phyloP scores from a whole-genome alignment of 108 stramenopile genomes.

The Nitzschia sp. region DNA sequence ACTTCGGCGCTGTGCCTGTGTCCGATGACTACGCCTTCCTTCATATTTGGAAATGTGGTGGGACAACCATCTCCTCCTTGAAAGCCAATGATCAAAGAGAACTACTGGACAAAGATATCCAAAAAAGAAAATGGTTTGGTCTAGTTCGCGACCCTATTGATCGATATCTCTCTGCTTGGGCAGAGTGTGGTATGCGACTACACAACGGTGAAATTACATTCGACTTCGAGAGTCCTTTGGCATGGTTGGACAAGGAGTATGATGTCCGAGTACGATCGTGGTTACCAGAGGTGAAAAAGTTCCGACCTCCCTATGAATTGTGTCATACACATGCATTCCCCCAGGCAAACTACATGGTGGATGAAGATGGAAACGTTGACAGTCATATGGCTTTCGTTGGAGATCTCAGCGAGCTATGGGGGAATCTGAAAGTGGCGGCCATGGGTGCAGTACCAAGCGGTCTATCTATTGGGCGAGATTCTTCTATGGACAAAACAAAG shows the following conservation, averaged over 20 bases:
- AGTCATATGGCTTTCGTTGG: slow-evolving; percentile 27
- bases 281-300: slow-evolving; percentile 8
- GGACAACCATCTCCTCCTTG: slow-evolving; percentile 8
- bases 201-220: background rate
- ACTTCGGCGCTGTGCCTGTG: background rate
- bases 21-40: slow-evolving; percentile 12
- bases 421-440: background rate
- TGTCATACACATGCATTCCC: slow-evolving; percentile 33
- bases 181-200: slow-evolving; percentile 19
- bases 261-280: slow-evolving; percentile 10
- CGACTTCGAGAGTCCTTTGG: slow-evolving; percentile 2
- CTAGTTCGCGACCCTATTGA: slow-evolving; percentile 28
- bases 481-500: slow-evolving; percentile 16
- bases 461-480: slow-evolving; percentile 21
- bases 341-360: slow-evolving; percentile 30
- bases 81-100: background rate
- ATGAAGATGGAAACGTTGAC: slow-evolving; percentile 16
- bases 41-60: slow-evolving; percentile 26
- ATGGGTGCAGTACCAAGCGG: slow-evolving; percentile 5
- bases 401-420: slow-evolving; percentile 22
- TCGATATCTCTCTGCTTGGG: slow-evolving; percentile 18
- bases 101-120: background rate
- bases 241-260: slow-evolving; percentile 7
- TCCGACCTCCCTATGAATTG: background rate
- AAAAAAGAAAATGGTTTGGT: slow-evolving; percentile 11